A percentile compares a stretch with the other conserved stretches of the same genome.
phyloP scores from a whole-genome alignment of 352 stramenopile species.

The Pythium dissimile region DNA sequence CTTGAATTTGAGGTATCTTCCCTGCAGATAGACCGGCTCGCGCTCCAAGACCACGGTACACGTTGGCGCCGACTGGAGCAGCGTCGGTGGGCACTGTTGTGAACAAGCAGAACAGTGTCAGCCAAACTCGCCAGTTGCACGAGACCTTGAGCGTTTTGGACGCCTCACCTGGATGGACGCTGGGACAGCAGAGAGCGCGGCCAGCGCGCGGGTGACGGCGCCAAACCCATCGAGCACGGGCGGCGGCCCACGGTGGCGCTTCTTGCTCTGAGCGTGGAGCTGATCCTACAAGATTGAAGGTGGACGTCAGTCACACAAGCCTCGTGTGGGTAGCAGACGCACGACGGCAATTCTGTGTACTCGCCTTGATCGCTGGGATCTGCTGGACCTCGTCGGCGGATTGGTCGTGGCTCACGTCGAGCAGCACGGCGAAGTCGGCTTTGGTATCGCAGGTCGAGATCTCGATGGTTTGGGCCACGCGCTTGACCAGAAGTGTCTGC shows the following conservation, averaged over 20 bases:
- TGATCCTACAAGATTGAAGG: no score
- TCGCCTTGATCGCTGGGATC: constrained; percentile 71
- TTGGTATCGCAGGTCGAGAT: constrained; percentile 47
- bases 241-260: constrained; percentile 58
- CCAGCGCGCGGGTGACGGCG: constrained; percentile 63
- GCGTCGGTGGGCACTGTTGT: constrained; percentile 39
- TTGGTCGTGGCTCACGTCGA: constrained; percentile 68
- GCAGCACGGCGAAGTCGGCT: constrained; percentile 62
- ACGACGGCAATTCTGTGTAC: neutral
- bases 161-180: constrained; percentile 39
- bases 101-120: neutral
- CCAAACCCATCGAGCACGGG: constrained; percentile 77
- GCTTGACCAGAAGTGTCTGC: constrained; percentile 39
- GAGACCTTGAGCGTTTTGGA: no score
- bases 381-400: constrained; percentile 72
- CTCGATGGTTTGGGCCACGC: constrained; percentile 42
- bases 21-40: constrained; percentile 85
- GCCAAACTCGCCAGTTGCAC: no score
- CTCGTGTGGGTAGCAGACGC: neutral
- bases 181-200: constrained; percentile 40
- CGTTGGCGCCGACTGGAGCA: constrained; percentile 33
- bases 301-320: neutral
- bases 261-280: constrained; percentile 46
- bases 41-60: constrained; percentile 53
- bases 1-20: constrained; percentile 89